phyloP scores from a whole-genome alignment of 192 early-diverging fungal genomes.

The Entomortierella chlamydospora region DNA sequence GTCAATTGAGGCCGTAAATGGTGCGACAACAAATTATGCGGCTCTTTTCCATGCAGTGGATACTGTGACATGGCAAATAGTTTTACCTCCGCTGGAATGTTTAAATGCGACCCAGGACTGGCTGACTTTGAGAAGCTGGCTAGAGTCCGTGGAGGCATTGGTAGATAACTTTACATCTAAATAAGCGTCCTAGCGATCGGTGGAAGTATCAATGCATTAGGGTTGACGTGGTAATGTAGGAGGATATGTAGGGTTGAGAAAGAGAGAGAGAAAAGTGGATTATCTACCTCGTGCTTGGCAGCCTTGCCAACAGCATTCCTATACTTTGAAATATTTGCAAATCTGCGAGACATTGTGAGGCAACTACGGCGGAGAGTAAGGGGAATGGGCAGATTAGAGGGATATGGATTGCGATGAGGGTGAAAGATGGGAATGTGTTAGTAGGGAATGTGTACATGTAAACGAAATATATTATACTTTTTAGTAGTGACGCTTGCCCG shows the following conservation, averaged over 20 bases:
- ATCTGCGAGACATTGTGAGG: constrained; percentile 24
- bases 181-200: constrained; percentile 33
- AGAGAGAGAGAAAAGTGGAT: background rate
- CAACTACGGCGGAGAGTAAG: background rate
- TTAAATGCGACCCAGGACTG: constrained; percentile 48
- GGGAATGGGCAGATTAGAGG: background rate
- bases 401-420: background rate
- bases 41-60: no score
- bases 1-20: no score
- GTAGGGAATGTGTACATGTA: no score
- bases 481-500: no score
- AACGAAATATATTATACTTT: no score
- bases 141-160: constrained; percentile 33
- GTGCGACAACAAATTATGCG: no score
- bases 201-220: background rate
- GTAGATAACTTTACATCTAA: constrained; percentile 32
- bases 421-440: background rate
- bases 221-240: background rate
- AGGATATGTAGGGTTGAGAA: no score
- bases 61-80: background rate
- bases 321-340: constrained; percentile 58
- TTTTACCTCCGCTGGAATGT: constrained; percentile 31
- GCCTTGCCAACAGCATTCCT: constrained; percentile 58
- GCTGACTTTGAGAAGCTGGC: constrained; percentile 43
- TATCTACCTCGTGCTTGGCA: constrained; percentile 57